Evolutionary conservation across 148 eudicot species (phyloP).

Genomic region (Vaccinium myrtillus): DNA sequence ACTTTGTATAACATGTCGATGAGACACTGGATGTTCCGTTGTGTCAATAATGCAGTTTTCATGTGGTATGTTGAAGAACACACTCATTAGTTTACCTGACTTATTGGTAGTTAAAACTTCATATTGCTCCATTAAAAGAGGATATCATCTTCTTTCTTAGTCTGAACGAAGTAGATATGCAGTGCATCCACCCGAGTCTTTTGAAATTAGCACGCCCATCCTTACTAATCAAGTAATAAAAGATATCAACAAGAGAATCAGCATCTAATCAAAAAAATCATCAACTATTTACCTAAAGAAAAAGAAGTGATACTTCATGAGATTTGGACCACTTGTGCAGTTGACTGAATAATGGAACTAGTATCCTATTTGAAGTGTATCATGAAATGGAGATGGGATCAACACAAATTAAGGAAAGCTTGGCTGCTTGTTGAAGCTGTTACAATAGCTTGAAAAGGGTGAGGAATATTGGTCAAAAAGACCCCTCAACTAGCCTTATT

Average conservation of each 20-base stretch:
- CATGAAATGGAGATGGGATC: background rate
- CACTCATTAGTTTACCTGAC: background rate
- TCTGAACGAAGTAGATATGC: background rate
- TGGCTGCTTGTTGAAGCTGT: background rate
- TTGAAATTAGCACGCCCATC: background rate
- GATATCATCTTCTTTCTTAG: background rate
- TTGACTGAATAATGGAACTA: background rate
- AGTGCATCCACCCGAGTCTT: background rate
- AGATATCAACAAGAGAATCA: background rate
- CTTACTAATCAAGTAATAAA: background rate
- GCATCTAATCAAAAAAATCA: background rate
- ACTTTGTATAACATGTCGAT: background rate
- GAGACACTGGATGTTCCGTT: background rate
- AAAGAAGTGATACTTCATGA: background rate
- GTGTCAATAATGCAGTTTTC: background rate
- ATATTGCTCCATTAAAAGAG: background rate
- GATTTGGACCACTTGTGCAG: too few species aligned
- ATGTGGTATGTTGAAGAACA: background rate
- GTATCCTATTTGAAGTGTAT: too few species aligned
- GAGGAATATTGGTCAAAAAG: background rate
- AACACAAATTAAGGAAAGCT: background rate
- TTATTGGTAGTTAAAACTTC: background rate
- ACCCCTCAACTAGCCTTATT: background rate
- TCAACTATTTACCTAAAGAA: background rate
- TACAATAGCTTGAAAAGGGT: background rate